Conservation (phyloP, 441 rosid species). For the Gossypium schwendimanii region DNA sequence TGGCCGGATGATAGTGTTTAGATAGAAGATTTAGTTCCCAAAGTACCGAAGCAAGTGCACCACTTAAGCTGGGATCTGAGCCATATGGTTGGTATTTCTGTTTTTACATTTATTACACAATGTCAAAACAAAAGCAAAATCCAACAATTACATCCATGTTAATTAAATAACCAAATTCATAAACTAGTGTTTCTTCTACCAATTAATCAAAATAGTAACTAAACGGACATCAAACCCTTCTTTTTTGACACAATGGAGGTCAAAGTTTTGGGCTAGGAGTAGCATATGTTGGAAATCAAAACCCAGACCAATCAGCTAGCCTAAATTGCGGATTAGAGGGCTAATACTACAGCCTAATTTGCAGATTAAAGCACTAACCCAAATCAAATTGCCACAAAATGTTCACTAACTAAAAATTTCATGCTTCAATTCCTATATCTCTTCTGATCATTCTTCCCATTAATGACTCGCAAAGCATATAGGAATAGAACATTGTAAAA, state of each 20-base stretch:
- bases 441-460: not conserved
- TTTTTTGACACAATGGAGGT: not conserved
- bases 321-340: not conserved
- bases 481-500: not conserved
- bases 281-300: not conserved
- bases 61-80: slow-evolving; percentile 76
- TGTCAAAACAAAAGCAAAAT: not conserved
- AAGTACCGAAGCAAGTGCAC: slow-evolving; percentile 85
- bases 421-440: not conserved
- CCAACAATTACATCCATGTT: not conserved
- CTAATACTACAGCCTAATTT: not conserved
- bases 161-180: not conserved
- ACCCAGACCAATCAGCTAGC: not conserved
- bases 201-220: not conserved
- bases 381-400: not conserved
- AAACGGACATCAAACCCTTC: too few relatives aligned
- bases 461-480: not conserved
- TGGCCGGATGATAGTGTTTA: slow-evolving; percentile 70
- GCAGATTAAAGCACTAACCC: not conserved
- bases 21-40: slow-evolving; percentile 87
- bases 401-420: not conserved
- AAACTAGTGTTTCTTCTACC: not conserved
- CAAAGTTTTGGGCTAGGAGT: not conserved
- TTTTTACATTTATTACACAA: not conserved
- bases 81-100: slow-evolving; percentile 83